These are phyloP conservation scores for Phytophthora vignae DNA, from an alignment of 352 stramenopile species.

Conservation along the genomic window DNA sequence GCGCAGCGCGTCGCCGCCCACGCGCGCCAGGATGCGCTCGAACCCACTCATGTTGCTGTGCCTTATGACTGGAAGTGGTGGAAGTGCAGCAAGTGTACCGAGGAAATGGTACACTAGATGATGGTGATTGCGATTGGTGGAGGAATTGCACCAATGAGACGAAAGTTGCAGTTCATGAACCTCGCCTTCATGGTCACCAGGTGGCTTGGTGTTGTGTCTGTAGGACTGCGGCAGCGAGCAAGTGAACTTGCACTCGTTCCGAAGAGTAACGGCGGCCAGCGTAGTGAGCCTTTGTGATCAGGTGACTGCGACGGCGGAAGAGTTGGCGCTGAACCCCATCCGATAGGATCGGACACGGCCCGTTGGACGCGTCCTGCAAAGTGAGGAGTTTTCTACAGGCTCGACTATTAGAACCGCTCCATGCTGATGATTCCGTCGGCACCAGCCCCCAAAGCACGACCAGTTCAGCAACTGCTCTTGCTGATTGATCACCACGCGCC, in stretches of 20 bases:
- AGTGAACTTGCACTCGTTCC: no score
- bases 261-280: no score
- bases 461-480: neutral
- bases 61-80: neutral
- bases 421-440: neutral
- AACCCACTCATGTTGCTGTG: slow-evolving; percentile 63
- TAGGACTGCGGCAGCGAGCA: neutral
- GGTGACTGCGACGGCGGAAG: neutral
- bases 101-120: neutral
- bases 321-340: neutral
- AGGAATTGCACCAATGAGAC: neutral
- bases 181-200: no score
- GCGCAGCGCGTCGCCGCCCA: slow-evolving; percentile 70
- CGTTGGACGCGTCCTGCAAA: neutral
- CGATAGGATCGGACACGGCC: neutral
- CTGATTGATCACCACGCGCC: neutral
- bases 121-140: neutral
- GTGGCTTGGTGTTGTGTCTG: no score
- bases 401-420: neutral
- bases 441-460: neutral
- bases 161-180: no score
- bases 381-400: neutral
- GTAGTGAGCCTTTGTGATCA: no score
- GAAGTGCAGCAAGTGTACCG: neutral
- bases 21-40: slow-evolving; percentile 76